A percentile compares a stretch with the other conserved stretches of the same genome.
phyloP scores from a whole-genome alignment of 2,329 filamentous ascomycete genomes.

The Penicillium sp. region DNA sequence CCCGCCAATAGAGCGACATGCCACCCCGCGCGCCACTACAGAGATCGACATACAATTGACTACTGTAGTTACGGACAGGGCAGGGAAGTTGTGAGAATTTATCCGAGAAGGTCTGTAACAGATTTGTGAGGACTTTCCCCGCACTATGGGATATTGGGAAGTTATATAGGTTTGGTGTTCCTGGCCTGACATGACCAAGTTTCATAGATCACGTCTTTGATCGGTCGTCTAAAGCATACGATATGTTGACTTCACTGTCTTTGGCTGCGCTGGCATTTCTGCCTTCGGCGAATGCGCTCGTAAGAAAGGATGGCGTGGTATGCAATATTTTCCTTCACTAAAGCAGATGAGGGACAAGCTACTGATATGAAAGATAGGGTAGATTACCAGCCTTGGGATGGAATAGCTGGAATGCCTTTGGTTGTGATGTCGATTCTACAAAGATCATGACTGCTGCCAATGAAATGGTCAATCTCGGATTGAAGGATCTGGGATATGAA shows the following conservation, averaged over 20 bases:
- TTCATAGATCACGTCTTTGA: not conserved
- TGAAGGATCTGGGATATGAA: slow-evolving; percentile 58
- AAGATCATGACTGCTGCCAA: slow-evolving; percentile 56
- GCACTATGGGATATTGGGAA: slow-evolving; percentile 1
- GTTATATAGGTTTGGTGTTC: slow-evolving; percentile 8
- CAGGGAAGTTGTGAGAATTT: not conserved
- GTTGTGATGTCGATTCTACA: slow-evolving; percentile 55
- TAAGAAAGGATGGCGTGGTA: slow-evolving; percentile 39
- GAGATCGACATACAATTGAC: slow-evolving; percentile 17
- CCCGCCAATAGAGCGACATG: slow-evolving; percentile 2
- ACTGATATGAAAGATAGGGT: slow-evolving; percentile 27
- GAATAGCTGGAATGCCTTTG: slow-evolving; percentile 56
- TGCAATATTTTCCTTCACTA: not conserved
- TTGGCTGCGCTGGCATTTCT: slow-evolving; percentile 29
- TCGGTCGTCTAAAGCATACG: not conserved
- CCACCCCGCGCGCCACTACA: slow-evolving; percentile 15
- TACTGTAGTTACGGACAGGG: slow-evolving; percentile 1
- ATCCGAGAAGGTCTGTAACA: slow-evolving; percentile 5
- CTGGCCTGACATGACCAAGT: not conserved
- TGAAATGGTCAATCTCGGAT: slow-evolving; percentile 52
- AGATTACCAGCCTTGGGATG: slow-evolving; percentile 49
- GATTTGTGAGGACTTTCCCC: slow-evolving; percentile 9
- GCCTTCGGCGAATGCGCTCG: slow-evolving; percentile 31
- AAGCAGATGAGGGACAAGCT: not conserved
- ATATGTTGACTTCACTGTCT: slow-evolving; percentile 18